phyloP scores from a whole-genome alignment of 1,284 basidiomycete species.

The Taiwanofungus camphoratus region DNA sequence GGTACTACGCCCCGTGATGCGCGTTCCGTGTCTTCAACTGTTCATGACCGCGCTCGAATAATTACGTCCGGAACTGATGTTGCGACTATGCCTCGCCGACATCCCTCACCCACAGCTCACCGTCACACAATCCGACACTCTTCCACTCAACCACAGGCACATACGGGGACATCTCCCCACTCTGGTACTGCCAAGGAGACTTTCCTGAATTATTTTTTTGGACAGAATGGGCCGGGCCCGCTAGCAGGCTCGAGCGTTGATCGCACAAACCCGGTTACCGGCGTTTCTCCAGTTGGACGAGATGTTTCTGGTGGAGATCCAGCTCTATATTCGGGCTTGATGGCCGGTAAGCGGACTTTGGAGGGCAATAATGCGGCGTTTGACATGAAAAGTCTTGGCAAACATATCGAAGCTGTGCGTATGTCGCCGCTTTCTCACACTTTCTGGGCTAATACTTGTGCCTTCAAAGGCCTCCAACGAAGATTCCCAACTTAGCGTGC shows the following conservation, averaged over 20 bases:
- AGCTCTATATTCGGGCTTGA: constrained; percentile 46
- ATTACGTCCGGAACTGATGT: constrained; percentile 15
- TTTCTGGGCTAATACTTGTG: constrained; percentile 2
- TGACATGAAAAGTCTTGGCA: constrained; percentile 98
- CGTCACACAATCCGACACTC: constrained; percentile 28
- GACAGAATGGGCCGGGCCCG: constrained; percentile 71
- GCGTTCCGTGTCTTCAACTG: constrained; percentile 75
- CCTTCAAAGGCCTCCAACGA: constrained; percentile 43
- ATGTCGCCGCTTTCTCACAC: neutral
- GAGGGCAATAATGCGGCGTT: constrained; percentile 85
- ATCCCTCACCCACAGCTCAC: constrained; percentile 33
- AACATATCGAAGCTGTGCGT: constrained; percentile 90
- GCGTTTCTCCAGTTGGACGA: constrained; percentile 36
- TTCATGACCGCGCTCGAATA: constrained; percentile 64
- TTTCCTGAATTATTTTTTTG: constrained; percentile 95
- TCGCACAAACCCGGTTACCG: constrained; percentile 13
- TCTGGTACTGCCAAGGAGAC: constrained; percentile 70
- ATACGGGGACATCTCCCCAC: constrained; percentile 11
- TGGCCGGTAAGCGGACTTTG: constrained; percentile 59
- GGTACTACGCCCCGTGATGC: constrained; percentile 51
- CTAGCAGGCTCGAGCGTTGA: constrained; percentile 47
- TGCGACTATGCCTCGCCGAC: constrained; percentile 25
- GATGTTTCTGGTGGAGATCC: constrained; percentile 53
- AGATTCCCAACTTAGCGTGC: constrained; percentile 53
- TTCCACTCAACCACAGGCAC: constrained; percentile 28